Percentiles rank a stretch among this genome's conserved stretches.
These are phyloP conservation scores for Eimeria necatrix DNA, from an alignment of 169 alveolate genomes.

Conservation along the genomic window DNA sequence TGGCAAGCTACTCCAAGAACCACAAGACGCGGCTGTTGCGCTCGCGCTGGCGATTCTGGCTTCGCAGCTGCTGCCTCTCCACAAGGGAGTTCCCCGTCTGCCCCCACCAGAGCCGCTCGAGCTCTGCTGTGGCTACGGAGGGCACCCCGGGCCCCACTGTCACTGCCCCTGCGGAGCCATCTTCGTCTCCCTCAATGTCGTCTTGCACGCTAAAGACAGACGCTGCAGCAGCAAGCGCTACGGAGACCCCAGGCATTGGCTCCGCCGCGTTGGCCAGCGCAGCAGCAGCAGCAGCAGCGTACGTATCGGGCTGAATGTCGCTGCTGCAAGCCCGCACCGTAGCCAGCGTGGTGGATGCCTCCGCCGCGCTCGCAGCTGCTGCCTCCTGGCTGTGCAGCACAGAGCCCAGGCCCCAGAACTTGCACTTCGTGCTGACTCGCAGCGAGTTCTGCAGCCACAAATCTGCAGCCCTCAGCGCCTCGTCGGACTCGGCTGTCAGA, in stretches of 20 bases:
- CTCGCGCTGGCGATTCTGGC: slow-evolving; percentile 3
- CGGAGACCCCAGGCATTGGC: slow-evolving; percentile 44
- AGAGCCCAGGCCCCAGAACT: slow-evolving; percentile 64
- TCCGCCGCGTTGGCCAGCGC: slow-evolving; percentile 30
- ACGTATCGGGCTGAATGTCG: slow-evolving; percentile 5
- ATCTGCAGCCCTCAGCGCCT: slow-evolving; percentile 50
- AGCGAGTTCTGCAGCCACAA: slow-evolving; percentile 52
- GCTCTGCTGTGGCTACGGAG: slow-evolving; percentile 43
- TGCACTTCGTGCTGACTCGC: slow-evolving; percentile 31
- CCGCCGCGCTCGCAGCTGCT: slow-evolving; percentile 65
- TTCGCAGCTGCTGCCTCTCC: slow-evolving; percentile 57
- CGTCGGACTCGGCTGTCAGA: slow-evolving; percentile 57
- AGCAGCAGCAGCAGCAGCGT: slow-evolving; percentile 69
- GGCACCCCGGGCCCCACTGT: not conserved
- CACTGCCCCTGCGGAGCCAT: slow-evolving; percentile 22
- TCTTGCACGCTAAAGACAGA: slow-evolving; percentile 50
- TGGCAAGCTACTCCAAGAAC: slow-evolving; percentile 19
- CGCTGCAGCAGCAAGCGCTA: slow-evolving; percentile 62
- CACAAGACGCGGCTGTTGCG: slow-evolving; percentile 40
- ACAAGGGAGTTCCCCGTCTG: not conserved
- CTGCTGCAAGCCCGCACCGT: slow-evolving; percentile 32
- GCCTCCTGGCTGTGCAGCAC: slow-evolving; percentile 60
- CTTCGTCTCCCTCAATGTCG: slow-evolving; percentile 45
- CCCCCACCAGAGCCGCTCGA: slow-evolving; percentile 69
- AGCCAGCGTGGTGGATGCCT: not conserved